These are phyloP conservation scores for Fraxinus xanthoxyloides DNA, from an alignment of 305 asterid species.

Conservation along the genomic window DNA sequence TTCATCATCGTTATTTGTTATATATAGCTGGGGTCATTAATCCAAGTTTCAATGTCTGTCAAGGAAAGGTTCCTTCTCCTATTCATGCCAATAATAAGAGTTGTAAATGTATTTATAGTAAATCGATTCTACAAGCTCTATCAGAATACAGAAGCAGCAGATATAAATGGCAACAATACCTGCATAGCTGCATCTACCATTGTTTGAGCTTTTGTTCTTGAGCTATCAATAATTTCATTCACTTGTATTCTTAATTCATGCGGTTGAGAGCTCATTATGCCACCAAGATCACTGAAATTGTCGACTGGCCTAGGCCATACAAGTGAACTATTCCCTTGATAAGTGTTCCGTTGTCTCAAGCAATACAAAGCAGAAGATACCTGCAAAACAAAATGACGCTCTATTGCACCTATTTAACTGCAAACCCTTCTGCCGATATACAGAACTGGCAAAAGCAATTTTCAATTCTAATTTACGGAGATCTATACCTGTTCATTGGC, in stretches of 20 bases:
- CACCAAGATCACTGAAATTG: conserved; percentile 40
- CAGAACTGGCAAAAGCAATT: conserved; percentile 4
- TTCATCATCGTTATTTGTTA: not conserved
- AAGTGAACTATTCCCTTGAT: conserved; percentile 52
- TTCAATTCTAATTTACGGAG: conserved; percentile 6
- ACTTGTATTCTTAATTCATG: conserved; percentile 62
- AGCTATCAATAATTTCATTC: conserved; percentile 78
- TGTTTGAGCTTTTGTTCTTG: conserved; percentile 68
- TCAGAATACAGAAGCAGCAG: not conserved
- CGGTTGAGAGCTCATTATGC: conserved; percentile 39
- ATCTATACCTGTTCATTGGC: conserved; percentile 37
- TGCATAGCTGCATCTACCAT: conserved; percentile 89
- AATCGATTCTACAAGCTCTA: not conserved
- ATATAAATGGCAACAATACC: conserved; percentile 29
- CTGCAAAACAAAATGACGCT: conserved; percentile 39
- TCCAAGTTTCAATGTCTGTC: not conserved
- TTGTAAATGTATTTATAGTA: not conserved
- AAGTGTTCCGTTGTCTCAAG: conserved; percentile 78
- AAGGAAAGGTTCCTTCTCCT: not conserved
- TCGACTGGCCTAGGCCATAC: conserved; percentile 45
- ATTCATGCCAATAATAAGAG: conserved; percentile 10
- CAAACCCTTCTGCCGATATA: conserved; percentile 1
- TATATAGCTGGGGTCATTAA: not conserved
- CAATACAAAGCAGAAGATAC: conserved; percentile 65
- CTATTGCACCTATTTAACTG: conserved; percentile 8